Evolutionary conservation across 2,329 filamentous ascomycete genomes (phyloP).

Genomic region (Pseudonectria buxi): DNA sequence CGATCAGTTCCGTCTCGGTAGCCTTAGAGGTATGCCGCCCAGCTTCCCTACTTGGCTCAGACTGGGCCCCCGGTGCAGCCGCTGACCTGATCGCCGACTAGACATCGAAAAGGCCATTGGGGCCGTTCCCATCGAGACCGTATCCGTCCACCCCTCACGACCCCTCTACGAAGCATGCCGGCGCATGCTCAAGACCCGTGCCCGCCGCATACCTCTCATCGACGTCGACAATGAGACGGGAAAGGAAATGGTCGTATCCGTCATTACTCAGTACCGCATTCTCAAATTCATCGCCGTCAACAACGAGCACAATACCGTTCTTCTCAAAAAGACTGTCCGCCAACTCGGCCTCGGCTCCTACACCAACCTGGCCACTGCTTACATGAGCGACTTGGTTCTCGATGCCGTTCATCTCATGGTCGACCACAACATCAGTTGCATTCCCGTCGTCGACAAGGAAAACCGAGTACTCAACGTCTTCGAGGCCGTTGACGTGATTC

Average conservation of each 20-base stretch:
- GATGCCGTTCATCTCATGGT: conserved; percentile 94
- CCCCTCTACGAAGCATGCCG: conserved; percentile 94
- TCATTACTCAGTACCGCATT: conserved; percentile 96
- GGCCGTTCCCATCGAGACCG: conserved; percentile 83
- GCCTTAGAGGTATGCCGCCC: conserved; percentile 65
- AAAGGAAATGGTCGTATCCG: conserved; percentile 86
- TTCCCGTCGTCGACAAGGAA: conserved; percentile 81
- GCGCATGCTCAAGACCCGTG: conserved; percentile 88
- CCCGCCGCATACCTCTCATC: conserved; percentile 86
- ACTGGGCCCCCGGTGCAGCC: not conserved
- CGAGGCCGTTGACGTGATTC: conserved; percentile 94
- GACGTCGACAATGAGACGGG: conserved; percentile 92
- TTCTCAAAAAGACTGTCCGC: conserved; percentile 77
- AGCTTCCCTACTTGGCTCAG: not conserved
- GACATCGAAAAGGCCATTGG: conserved; percentile 94
- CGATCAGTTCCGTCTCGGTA: conserved; percentile 89
- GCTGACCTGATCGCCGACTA: conserved; percentile 31
- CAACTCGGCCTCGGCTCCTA: conserved; percentile 86
- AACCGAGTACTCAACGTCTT: conserved; percentile 86
- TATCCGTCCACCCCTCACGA: conserved; percentile 86
- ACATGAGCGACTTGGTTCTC: conserved; percentile 85
- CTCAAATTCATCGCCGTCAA: conserved; percentile 99
- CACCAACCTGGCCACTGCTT: conserved; percentile 68
- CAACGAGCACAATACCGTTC: conserved; percentile 73
- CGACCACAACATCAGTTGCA: conserved; percentile 84